A percentile compares a stretch with the other conserved stretches of the same genome.
These are phyloP conservation scores for Hypoxylon trugodes DNA, from an alignment of 495 filamentous ascomycete species.

Conservation along the genomic window DNA sequence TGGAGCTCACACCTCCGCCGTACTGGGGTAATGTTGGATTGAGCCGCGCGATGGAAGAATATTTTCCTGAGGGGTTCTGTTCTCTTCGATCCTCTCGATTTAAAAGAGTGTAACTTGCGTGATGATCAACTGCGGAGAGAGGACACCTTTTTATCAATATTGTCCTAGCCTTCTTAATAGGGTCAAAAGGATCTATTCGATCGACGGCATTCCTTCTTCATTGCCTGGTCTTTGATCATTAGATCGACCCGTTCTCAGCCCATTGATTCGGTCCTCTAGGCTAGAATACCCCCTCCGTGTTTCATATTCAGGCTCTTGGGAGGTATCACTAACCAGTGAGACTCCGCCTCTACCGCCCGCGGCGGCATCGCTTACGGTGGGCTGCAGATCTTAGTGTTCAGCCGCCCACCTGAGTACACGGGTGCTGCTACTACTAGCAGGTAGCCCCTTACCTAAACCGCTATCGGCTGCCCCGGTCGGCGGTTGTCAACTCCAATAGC, in stretches of 20 bases:
- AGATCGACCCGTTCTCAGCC: conserved; percentile 23
- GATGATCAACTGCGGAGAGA: conserved; percentile 26
- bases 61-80: background rate
- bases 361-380: conserved; percentile 18
- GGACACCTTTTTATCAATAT: conserved; percentile 16
- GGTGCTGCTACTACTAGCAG: conserved; percentile 1
- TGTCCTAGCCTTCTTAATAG: conserved; percentile 21
- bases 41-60: conserved; percentile 9
- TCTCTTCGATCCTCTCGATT: too few species aligned
- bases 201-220: conserved; percentile 9
- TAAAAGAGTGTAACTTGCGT: background rate
- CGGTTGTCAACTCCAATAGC: conserved; percentile 7
- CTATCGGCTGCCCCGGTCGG: conserved; percentile 12
- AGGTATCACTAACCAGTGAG: conserved; percentile 20
- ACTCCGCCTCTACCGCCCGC: conserved; percentile 10
- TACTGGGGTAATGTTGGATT: conserved; percentile 2
- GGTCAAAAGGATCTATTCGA: conserved; percentile 1
- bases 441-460: conserved; percentile 9
- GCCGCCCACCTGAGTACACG: conserved; percentile 10
- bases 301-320: conserved; percentile 29
- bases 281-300: conserved; percentile 21
- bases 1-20: conserved; percentile 19
- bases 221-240: conserved; percentile 26
- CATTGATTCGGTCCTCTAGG: conserved; percentile 24
- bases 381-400: conserved; percentile 28